Percentiles rank a stretch among this genome's conserved stretches.
phyloP scores from a whole-genome alignment of 2,329 filamentous ascomycete genomes.

The Septoria petroselini region DNA sequence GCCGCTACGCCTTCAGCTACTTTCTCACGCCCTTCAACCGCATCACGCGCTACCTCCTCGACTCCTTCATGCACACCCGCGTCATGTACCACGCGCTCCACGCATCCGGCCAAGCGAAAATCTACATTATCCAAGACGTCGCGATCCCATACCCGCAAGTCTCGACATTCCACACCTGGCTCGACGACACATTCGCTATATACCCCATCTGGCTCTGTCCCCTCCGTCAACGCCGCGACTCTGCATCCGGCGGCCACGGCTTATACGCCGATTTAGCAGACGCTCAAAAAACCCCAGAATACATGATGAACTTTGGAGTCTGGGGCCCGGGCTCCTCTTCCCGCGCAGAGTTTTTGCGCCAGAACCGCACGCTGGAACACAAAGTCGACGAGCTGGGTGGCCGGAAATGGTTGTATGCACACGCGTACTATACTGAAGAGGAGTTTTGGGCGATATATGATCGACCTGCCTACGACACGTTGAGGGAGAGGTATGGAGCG shows the following conservation, averaged over 20 bases:
- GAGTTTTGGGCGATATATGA: constrained; percentile 68
- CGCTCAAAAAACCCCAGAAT: constrained; percentile 17
- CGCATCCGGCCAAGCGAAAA: constrained; percentile 51
- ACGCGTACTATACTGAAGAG: constrained; percentile 73
- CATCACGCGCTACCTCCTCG: constrained; percentile 57
- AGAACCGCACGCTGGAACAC: constrained; percentile 68
- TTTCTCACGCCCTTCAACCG: constrained; percentile 59
- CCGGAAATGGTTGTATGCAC: constrained; percentile 84
- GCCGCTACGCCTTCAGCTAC: constrained; percentile 59
- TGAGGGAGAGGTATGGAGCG: constrained; percentile 63
- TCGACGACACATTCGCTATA: constrained; percentile 48
- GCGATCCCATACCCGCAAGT: constrained; percentile 55
- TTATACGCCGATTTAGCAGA: constrained; percentile 4
- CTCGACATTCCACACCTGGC: constrained; percentile 53
- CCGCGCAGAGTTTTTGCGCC: constrained; percentile 57
- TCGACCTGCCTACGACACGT: constrained; percentile 57
- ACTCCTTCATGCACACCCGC: constrained; percentile 60
- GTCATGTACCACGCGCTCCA: constrained; percentile 63
- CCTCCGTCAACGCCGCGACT: constrained; percentile 18
- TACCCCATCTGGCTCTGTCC: constrained; percentile 62
- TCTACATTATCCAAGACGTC: constrained; percentile 63
- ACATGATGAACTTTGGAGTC: constrained; percentile 61
- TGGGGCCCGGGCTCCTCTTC: constrained; percentile 72
- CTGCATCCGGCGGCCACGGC: constrained; percentile 1
- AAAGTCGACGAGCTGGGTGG: constrained; percentile 68